Conservation (phyloP, 768 basidiomycete species). For the Solioccasus polychromus region DNA sequence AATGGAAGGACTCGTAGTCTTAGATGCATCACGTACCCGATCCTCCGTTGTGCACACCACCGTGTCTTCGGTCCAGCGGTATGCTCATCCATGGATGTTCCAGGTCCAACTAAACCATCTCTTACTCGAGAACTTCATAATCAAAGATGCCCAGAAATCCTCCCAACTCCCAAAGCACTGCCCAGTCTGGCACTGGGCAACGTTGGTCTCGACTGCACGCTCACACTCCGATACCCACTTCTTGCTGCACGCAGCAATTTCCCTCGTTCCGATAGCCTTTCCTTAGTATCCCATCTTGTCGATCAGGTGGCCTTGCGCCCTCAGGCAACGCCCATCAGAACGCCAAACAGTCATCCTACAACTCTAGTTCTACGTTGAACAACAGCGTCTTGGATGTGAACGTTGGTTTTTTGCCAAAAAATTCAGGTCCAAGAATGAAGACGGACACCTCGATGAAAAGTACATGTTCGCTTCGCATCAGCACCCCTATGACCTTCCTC, state of each 20-base stretch:
- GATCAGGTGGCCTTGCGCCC: constrained; percentile 12
- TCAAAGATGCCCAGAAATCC: constrained; percentile 19
- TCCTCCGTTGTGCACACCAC: no score
- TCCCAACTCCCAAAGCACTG: constrained; percentile 2
- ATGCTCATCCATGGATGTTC: constrained; percentile 9
- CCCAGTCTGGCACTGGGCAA: constrained; percentile 26
- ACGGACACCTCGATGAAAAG: constrained; percentile 33
- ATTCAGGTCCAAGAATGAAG: constrained; percentile 9
- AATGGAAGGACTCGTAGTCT: no score
- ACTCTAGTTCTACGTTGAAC: constrained; percentile 40
- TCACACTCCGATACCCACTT: constrained; percentile 9
- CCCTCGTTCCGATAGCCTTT: not conserved
- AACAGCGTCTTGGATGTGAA: constrained; percentile 19
- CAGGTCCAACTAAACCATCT: constrained; percentile 18
- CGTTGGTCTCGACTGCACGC: not conserved
- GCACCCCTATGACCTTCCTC: constrained; percentile 60
- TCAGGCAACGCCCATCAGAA: constrained; percentile 15
- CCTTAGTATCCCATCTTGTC: not conserved
- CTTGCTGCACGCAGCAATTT: not conserved
- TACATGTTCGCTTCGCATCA: constrained; percentile 54
- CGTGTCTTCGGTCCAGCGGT: no score
- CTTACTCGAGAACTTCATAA: constrained; percentile 7
- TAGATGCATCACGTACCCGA: no score
- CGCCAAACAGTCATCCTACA: constrained; percentile 32
- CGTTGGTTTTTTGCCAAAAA: constrained; percentile 14